Conservation (phyloP, 2,329 filamentous ascomycete genomes). For the Neofusicoccum cordaticola region DNA sequence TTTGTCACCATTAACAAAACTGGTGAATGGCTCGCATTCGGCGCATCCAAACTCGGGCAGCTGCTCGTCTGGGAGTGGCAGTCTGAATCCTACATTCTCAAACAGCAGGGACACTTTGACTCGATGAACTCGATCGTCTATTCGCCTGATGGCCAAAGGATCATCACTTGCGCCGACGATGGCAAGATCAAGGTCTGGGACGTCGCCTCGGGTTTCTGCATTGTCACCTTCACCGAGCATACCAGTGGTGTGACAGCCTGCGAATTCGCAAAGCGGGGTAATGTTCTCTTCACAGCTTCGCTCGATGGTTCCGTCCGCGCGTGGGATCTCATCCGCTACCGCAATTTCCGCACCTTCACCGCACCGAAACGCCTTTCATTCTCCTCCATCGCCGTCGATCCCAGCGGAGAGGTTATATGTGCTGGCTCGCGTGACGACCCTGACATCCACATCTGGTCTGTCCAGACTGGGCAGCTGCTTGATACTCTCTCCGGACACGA, state of each 20-base stretch:
- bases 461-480: slow-evolving; percentile 92
- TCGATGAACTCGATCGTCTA: slow-evolving; percentile 92
- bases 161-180: slow-evolving; percentile 92
- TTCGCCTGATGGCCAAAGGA: slow-evolving; percentile 86
- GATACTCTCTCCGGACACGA: slow-evolving; percentile 91
- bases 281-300: slow-evolving; percentile 92
- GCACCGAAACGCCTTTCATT: slow-evolving; percentile 89
- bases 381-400: slow-evolving; percentile 92
- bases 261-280: slow-evolving; percentile 92
- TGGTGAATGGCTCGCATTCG: slow-evolving; percentile 96
- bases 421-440: slow-evolving; percentile 95
- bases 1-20: slow-evolving; percentile 90
- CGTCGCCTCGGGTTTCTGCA: slow-evolving; percentile 91
- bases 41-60: slow-evolving; percentile 90
- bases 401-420: slow-evolving; percentile 92
- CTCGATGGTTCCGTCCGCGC: slow-evolving; percentile 91
- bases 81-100: slow-evolving; percentile 96
- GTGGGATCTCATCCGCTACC: slow-evolving; percentile 93
- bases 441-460: slow-evolving; percentile 97
- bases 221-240: slow-evolving; percentile 97
- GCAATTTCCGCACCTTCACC: slow-evolving; percentile 97
- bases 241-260: slow-evolving; percentile 91
- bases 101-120: slow-evolving; percentile 97
- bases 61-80: slow-evolving; percentile 99
- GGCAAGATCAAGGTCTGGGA: slow-evolving; percentile 99